These are phyloP conservation scores for Hymenotorrendiella dingleyae DNA, from an alignment of 2,329 filamentous ascomycete species.

Conservation along the genomic window DNA sequence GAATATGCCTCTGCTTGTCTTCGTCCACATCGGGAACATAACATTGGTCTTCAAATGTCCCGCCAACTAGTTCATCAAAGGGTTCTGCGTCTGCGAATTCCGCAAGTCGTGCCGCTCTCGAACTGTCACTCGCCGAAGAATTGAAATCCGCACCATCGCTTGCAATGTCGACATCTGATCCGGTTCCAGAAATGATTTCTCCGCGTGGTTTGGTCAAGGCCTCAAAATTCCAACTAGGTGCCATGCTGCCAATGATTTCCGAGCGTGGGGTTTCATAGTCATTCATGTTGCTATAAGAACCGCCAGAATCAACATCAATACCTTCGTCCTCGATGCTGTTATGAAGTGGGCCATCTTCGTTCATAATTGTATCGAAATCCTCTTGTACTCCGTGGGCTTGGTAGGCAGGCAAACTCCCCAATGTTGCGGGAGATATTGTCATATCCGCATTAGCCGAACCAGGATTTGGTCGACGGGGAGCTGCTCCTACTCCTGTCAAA, in stretches of 20 bases:
- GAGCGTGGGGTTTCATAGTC: too few species aligned
- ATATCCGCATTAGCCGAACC: conserved; percentile 37
- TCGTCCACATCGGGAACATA: conserved; percentile 27
- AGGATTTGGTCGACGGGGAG: conserved; percentile 59
- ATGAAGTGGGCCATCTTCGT: conserved; percentile 22
- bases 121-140: conserved; percentile 24
- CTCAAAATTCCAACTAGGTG: conserved; percentile 22
- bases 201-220: conserved; percentile 12
- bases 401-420: conserved; percentile 25
- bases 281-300: conserved; percentile 10
- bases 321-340: conserved; percentile 28
- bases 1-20: conserved; percentile 14
- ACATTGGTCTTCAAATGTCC: conserved; percentile 17
- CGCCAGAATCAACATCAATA: conserved; percentile 19
- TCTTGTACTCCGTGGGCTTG: conserved; percentile 19
- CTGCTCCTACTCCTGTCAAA: conserved; percentile 72
- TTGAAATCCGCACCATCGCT: conserved; percentile 29
- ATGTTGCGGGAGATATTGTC: conserved; percentile 23
- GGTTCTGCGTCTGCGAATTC: conserved; percentile 24
- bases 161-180: conserved; percentile 18
- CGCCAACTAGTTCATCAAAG: conserved; percentile 18
- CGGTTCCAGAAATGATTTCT: conserved; percentile 20
- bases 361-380: conserved; percentile 18
- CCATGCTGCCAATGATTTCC: too few species aligned
- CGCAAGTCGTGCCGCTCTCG: conserved; percentile 14